A percentile compares a stretch with the other conserved stretches of the same genome.
Evolutionary conservation across 805 yeast species (phyloP).

Genomic region (Sugiyamaella americana): DNA sequence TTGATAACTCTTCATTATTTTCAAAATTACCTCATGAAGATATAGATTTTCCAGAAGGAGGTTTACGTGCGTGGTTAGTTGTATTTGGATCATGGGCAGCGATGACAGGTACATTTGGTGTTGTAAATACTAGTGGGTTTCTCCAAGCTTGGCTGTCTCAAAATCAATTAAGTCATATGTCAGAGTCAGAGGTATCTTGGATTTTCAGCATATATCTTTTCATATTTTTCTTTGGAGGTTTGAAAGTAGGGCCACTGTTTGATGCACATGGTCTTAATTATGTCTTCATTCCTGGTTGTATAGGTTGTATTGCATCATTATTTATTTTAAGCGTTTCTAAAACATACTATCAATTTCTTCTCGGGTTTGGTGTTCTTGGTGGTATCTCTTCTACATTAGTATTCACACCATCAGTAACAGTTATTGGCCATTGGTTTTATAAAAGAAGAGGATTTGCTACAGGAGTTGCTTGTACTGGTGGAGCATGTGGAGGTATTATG

Average conservation of each 20-base stretch:
- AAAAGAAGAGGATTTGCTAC: conserved; percentile 52
- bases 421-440: conserved; percentile 57
- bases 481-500: conserved; percentile 59
- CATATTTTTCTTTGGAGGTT: conserved; percentile 39
- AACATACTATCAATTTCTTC: conserved; percentile 51
- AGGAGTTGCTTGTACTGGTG: conserved; percentile 60
- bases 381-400: conserved; percentile 41
- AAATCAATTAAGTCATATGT: conserved; percentile 43
- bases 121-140: conserved; percentile 61
- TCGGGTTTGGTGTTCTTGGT: conserved; percentile 47
- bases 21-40: conserved; percentile 3
- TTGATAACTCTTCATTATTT: too few species aligned
- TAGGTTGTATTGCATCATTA: conserved; percentile 42
- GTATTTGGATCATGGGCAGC: conserved; percentile 55
- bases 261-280: conserved; percentile 51
- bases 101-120: conserved; percentile 52
- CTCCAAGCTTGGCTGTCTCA: conserved; percentile 56
- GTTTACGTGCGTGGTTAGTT: conserved; percentile 49
- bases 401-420: conserved; percentile 50
- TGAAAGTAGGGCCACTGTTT: conserved; percentile 47
- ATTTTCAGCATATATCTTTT: conserved; percentile 44
- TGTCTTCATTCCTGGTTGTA: conserved; percentile 42
- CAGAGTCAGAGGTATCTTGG: conserved; percentile 58
- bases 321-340: conserved; percentile 47
- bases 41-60: conserved; percentile 43